Evolutionary conservation across 371 early-diverging fungal species (phyloP).

Genomic region (Lichtheimia hyalospora): DNA sequence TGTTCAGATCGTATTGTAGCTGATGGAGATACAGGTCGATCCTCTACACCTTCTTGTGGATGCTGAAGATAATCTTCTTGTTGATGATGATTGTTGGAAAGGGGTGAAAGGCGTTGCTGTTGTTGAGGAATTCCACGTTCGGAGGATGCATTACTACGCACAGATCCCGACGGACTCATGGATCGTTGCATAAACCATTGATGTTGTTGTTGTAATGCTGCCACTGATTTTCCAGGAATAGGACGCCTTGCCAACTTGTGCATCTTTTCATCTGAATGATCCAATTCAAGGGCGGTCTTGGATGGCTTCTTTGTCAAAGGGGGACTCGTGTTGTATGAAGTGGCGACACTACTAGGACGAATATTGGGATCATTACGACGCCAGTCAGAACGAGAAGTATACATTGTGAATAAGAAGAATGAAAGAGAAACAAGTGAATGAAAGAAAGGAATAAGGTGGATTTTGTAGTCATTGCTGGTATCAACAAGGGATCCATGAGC

Average conservation of each 20-base stretch:
- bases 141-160: constrained; percentile 13
- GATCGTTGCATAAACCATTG: constrained; percentile 33
- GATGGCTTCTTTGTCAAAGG: neutral
- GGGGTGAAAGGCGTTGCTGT: neutral
- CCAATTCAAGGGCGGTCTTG: neutral
- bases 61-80: neutral
- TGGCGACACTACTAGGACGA: constrained; percentile 17
- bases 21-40: constrained; percentile 1
- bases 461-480: no score
- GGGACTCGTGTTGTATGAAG: constrained; percentile 6
- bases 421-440: neutral
- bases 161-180: constrained; percentile 9
- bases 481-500: no score
- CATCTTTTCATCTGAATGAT: neutral
- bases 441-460: neutral
- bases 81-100: neutral
- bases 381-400: neutral
- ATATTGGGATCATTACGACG: constrained; percentile 4
- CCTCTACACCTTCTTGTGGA: neutral
- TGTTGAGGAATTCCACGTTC: neutral
- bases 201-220: constrained; percentile 40
- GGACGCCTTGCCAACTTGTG: constrained; percentile 17
- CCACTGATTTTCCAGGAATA: constrained; percentile 34
- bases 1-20: constrained; percentile 2
- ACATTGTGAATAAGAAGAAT: neutral